phyloP scores from a whole-genome alignment of 2,329 filamentous ascomycete genomes.

The Xylaria sp. region DNA sequence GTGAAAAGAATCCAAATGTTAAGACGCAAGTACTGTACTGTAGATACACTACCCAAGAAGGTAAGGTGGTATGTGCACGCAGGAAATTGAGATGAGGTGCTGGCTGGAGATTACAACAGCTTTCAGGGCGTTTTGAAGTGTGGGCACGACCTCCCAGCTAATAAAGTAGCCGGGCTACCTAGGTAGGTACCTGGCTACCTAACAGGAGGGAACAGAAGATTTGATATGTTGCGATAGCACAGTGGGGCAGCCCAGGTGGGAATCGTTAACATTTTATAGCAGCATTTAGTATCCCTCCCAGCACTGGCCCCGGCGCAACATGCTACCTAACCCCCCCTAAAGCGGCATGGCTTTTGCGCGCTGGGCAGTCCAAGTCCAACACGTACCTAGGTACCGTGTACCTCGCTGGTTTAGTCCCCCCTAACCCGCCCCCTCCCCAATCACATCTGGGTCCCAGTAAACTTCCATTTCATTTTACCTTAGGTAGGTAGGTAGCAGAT shows the following conservation, averaged over 20 bases:
- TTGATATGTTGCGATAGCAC: constrained; percentile 12
- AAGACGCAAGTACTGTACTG: neutral
- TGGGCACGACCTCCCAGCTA: constrained; percentile 13
- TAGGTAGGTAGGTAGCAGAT: constrained; percentile 16
- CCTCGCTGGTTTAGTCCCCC: constrained; percentile 22
- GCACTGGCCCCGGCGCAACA: constrained; percentile 19
- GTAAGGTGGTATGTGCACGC: too few relatives aligned
- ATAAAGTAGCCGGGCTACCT: constrained; percentile 13
- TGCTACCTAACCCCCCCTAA: constrained; percentile 17
- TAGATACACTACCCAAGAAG: neutral
- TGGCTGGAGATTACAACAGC: constrained; percentile 28
- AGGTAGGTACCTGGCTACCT: too few relatives aligned
- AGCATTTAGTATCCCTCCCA: constrained; percentile 1
- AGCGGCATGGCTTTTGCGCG: constrained; percentile 12
- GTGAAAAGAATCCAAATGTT: neutral
- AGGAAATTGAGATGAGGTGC: constrained; percentile 16
- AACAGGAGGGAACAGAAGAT: neutral
- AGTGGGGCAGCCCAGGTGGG: neutral
- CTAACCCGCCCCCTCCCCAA: constrained; percentile 21
- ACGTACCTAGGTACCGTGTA: too few relatives aligned
- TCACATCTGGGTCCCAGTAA: constrained; percentile 21
- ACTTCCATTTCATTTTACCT: constrained; percentile 27
- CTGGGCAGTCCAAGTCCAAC: constrained; percentile 14
- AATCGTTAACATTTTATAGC: constrained; percentile 15
- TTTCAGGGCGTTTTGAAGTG: too few relatives aligned